A percentile compares a stretch with the other conserved stretches of the same genome.
Evolutionary conservation across 2,329 filamentous ascomycete species (phyloP).

Genomic region (Teratosphaeria pseudoeucalypti): DNA sequence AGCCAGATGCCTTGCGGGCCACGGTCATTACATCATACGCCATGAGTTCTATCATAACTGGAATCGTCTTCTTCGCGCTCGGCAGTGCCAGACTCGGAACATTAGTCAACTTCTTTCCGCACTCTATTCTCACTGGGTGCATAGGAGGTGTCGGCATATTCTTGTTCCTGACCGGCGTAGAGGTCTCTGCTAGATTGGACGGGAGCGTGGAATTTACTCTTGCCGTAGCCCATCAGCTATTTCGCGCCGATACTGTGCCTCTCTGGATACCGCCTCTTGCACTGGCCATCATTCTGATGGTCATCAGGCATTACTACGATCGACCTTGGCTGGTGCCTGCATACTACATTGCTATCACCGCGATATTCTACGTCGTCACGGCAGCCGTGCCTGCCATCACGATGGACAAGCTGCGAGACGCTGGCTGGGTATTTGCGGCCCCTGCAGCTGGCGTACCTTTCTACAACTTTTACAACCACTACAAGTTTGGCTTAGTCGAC

Average conservation of each 20-base stretch:
- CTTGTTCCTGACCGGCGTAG: conserved; percentile 78
- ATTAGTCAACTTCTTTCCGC: conserved; percentile 90
- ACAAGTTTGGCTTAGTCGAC: conserved; percentile 54
- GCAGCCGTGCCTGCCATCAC: conserved; percentile 57
- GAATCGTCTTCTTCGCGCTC: conserved; percentile 82
- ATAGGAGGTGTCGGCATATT: conserved; percentile 98
- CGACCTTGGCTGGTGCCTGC: conserved; percentile 78
- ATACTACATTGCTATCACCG: conserved; percentile 72
- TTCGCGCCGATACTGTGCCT: conserved; percentile 61
- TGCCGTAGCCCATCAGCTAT: conserved; percentile 63
- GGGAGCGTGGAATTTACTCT: conserved; percentile 76
- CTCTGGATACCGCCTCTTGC: conserved; percentile 75
- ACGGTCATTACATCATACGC: conserved; percentile 91
- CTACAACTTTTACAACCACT: conserved; percentile 96
- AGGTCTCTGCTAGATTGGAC: conserved; percentile 81
- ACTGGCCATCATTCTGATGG: conserved; percentile 66
- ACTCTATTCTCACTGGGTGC: conserved; percentile 91
- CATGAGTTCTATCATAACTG: conserved; percentile 81
- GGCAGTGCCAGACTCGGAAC: conserved; percentile 80
- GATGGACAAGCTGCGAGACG: conserved; percentile 54
- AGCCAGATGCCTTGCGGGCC: conserved; percentile 77
- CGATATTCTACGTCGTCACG: conserved; percentile 69
- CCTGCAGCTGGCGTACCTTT: conserved; percentile 80
- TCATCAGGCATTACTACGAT: conserved; percentile 63
- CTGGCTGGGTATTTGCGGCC: conserved; percentile 85